Evolutionary conservation across 306 rosid species (phyloP).

Genomic region (Hippophae gyantsensis): DNA sequence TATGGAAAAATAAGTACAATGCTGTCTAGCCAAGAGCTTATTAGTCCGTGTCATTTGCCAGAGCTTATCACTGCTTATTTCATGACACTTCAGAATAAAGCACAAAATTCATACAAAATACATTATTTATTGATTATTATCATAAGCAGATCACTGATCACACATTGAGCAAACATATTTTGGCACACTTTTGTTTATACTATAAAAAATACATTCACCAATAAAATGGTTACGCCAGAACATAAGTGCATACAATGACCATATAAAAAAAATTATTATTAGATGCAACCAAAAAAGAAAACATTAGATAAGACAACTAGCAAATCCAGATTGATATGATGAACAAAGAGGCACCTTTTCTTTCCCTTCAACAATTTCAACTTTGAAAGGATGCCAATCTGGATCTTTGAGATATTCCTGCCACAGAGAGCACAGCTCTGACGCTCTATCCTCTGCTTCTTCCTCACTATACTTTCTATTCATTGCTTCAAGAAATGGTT

Average conservation of each 20-base stretch:
- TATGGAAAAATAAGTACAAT: too few species aligned
- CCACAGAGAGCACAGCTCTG: slow-evolving; percentile 10
- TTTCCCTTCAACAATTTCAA: background rate
- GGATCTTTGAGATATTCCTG: slow-evolving; percentile 12
- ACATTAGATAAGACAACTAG: background rate
- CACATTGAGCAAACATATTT: background rate
- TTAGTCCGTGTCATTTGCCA: too few species aligned
- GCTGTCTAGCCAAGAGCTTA: too few species aligned
- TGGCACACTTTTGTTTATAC: background rate
- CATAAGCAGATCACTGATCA: background rate
- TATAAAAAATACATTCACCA: too few species aligned
- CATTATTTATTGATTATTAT: too few species aligned
- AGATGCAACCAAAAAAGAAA: background rate
- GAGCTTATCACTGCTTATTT: too few species aligned
- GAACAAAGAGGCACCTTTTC: slow-evolving; percentile 4
- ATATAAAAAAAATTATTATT: background rate
- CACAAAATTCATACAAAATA: too few species aligned
- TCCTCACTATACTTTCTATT: slow-evolving; percentile 25
- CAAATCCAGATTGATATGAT: background rate
- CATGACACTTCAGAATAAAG: too few species aligned
- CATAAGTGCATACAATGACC: background rate
- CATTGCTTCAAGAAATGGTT: slow-evolving; percentile 34
- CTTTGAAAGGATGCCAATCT: slow-evolving; percentile 18
- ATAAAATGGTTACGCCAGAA: background rate
- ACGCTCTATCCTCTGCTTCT: background rate